phyloP scores from a whole-genome alignment of 805 yeast species.

The Schwanniomyces yamadae region DNA sequence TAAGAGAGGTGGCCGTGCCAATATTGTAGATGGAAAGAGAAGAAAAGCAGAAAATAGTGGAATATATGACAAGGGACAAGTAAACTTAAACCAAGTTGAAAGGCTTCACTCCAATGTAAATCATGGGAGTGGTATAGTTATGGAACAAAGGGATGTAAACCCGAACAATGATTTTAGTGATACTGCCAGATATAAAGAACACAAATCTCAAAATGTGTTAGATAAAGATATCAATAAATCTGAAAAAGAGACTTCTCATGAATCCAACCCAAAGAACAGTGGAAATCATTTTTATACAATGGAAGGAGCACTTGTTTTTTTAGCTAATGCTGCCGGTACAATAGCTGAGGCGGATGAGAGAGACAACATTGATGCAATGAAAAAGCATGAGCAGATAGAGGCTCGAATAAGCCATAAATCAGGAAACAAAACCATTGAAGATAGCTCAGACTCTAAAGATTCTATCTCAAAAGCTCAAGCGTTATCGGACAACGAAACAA shows the following conservation, averaged over 20 bases:
- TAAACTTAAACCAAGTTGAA: no score
- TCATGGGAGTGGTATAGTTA: background rate
- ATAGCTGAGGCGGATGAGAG: slow-evolving; percentile 68
- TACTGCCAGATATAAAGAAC: background rate
- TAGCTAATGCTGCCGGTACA: slow-evolving; percentile 79
- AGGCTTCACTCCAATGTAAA: background rate
- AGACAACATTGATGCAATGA: slow-evolving; percentile 55
- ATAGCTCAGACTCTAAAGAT: slow-evolving; percentile 1
- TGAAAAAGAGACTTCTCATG: background rate
- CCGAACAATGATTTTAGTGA: background rate
- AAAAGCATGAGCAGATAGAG: slow-evolving; percentile 49
- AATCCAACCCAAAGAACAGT: slow-evolving; percentile 4
- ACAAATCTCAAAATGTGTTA: background rate
- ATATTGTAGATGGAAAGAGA: slow-evolving; percentile 45
- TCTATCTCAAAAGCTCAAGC: background rate
- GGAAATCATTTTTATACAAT: slow-evolving; percentile 40
- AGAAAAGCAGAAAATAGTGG: slow-evolving; percentile 44
- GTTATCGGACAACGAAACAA: background rate
- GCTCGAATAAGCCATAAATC: background rate
- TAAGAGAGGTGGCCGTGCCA: slow-evolving; percentile 29
- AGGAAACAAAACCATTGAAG: background rate
- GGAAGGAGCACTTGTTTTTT: slow-evolving; percentile 65
- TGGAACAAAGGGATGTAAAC: no score
- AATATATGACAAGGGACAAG: background rate
- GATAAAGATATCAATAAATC: background rate